Base-by-base conservation (phyloP, 345 rosid genomes). In the Euphorbia tirucalli region DNA sequence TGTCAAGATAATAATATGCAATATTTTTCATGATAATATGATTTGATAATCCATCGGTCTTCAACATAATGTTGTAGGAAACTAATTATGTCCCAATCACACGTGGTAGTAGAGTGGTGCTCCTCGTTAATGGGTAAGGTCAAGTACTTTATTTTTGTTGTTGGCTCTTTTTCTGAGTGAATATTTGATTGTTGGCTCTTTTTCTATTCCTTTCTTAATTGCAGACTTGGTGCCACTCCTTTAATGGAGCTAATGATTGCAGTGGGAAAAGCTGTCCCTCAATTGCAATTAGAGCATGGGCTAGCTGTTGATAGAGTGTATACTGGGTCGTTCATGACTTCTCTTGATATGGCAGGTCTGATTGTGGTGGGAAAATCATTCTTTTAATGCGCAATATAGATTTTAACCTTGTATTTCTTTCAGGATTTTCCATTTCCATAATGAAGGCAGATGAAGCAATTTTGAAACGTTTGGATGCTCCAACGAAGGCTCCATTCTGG, bases 341-440 rank as follows among this genome's bases (percentile, higher is more conserved):
- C 99, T 63, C 97, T 92, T 75, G 97, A 95, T 74, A 95, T 95
- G 99, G 92, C 97, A 79, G 99, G 99, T 95, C 84, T 77, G 83
- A 66, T 77, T 67, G 74, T 35, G 70, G 64, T 35, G 64, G 24
- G 24, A 22, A 56, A 46, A 19, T 4, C 32, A 28, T 32, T 43
- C 48, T 27, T 18, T 69, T 56, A 37, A 7, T 32, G 75, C 30
- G 65, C 55, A 48, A 19, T 59, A 52, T 70, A 24, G 27, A 62
- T 31, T 55, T 61, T 78, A 54, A 68, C 61, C 62, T 58, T 56
- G 41, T 71, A 66, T 56, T 70, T 61, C 64, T 75, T 75, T 59
- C 83, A 95, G 97, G 99, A 66, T 90, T 95, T 76, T 95, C 99
- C 60, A 88, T 95, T 71, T 83, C 97, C 68, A 89, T 95, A 82